These are phyloP conservation scores for Fusarium poae DNA, from an alignment of 2,329 filamentous ascomycete species.

Conservation along the genomic window DNA sequence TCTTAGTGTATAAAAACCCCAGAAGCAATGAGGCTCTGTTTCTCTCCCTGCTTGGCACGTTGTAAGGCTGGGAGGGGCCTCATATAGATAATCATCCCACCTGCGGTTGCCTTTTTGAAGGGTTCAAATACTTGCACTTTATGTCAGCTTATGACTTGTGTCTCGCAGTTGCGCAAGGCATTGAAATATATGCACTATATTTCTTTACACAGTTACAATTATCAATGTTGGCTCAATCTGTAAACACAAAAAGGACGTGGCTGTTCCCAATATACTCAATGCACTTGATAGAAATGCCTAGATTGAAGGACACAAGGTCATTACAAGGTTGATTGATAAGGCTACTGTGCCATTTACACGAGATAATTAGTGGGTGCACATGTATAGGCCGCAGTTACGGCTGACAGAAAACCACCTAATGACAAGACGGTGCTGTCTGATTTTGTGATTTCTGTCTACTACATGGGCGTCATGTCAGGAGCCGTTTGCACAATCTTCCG, in stretches of 20 bases:
- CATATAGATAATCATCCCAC: not conserved
- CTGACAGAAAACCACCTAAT: not conserved
- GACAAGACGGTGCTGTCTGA: not conserved
- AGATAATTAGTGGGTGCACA: not conserved
- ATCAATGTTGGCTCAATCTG: not conserved
- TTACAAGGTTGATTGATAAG: constrained; percentile 12
- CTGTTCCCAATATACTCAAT: not conserved
- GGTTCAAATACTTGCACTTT: not conserved
- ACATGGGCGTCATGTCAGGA: too few relatives aligned
- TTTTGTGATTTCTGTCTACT: constrained; percentile 1
- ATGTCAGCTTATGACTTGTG: not conserved
- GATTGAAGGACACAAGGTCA: not conserved
- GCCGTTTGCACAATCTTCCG: not conserved
- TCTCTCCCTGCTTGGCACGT: not conserved
- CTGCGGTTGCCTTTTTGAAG: not conserved
- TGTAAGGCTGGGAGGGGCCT: not conserved
- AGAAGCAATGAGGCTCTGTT: not conserved
- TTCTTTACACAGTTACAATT: not conserved
- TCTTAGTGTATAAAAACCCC: not conserved
- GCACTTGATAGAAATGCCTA: not conserved
- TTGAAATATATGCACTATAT: not conserved
- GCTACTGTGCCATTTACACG: constrained; percentile 1
- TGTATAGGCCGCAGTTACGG: not conserved
- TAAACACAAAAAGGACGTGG: not conserved
- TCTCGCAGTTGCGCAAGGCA: constrained; percentile 16